These are phyloP conservation scores for Leccinum pellstonianum DNA, from an alignment of 768 basidiomycete species.

Conservation along the genomic window DNA sequence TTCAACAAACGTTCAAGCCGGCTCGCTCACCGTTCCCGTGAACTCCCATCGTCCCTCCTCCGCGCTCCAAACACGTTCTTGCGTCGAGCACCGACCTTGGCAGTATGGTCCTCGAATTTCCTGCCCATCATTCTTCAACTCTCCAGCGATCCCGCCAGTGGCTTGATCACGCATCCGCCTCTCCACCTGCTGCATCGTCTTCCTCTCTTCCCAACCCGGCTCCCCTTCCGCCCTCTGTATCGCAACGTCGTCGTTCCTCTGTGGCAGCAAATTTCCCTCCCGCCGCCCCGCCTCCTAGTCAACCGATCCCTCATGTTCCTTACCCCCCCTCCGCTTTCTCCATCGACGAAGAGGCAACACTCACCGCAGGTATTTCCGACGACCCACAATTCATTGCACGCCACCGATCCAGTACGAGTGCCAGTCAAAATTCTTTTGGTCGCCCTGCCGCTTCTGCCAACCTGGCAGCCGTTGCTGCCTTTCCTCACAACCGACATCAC, in stretches of 20 bases:
- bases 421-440: conserved; percentile 28
- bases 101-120: conserved; percentile 32
- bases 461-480: conserved; percentile 58
- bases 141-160: conserved; percentile 36
- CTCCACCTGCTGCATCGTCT: conserved; percentile 31
- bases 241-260: conserved; percentile 68
- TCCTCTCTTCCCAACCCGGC: conserved; percentile 33
- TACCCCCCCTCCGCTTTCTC: conserved; percentile 22
- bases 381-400: conserved; percentile 30
- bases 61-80: background rate
- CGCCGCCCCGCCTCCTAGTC: conserved; percentile 67
- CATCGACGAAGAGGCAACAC: conserved; percentile 22
- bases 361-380: conserved; percentile 25
- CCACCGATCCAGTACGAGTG: conserved; percentile 38
- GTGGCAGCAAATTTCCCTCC: conserved; percentile 63
- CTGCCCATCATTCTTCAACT: conserved; percentile 29
- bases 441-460: conserved; percentile 46
- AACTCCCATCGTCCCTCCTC: background rate
- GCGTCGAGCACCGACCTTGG: conserved; percentile 1
- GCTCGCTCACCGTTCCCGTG: conserved; percentile 7
- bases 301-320: conserved; percentile 73
- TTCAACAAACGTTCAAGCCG: conserved; percentile 11
- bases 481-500: conserved; percentile 51
- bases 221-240: conserved; percentile 27
- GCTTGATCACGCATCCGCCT: conserved; percentile 27